Conservation (phyloP, 2,329 filamentous ascomycete species). For the Colletotrichum lindemuthianum region DNA sequence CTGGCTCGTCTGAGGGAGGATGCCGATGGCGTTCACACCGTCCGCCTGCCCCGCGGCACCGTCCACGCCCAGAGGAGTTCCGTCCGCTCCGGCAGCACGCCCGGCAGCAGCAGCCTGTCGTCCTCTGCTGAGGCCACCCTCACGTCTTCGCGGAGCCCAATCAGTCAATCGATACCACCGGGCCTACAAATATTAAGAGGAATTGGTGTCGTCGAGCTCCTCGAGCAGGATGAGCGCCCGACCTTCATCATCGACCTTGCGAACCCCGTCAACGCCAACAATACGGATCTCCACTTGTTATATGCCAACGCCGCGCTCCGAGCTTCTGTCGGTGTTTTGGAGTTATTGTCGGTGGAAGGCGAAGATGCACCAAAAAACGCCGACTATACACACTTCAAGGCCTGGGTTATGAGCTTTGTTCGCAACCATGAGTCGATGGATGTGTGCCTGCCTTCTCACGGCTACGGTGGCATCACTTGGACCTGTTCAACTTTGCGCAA, state of each 20-base stretch:
- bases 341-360: constrained; percentile 63
- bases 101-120: constrained; percentile 61
- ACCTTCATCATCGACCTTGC: constrained; percentile 79
- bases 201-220: constrained; percentile 75
- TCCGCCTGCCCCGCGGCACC: constrained; percentile 65
- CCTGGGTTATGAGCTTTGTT: constrained; percentile 71
- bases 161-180: constrained; percentile 57
- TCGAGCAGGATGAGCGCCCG: constrained; percentile 81
- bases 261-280: constrained; percentile 63
- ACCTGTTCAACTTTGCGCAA: constrained; percentile 75
- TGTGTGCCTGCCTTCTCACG: constrained; percentile 62
- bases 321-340: constrained; percentile 62
- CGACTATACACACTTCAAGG: constrained; percentile 72
- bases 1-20: constrained; percentile 57
- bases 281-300: constrained; percentile 67
- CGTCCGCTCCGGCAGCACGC: constrained; percentile 59
- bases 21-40: constrained; percentile 60
- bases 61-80: constrained; percentile 55
- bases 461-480: constrained; percentile 75
- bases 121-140: constrained; percentile 55
- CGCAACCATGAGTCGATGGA: constrained; percentile 63
- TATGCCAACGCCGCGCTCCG: constrained; percentile 77
- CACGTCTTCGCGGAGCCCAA: constrained; percentile 53
- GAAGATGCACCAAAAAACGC: constrained; percentile 53
- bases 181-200: constrained; percentile 67